These are phyloP conservation scores for Leccinum longicurvipes DNA, from an alignment of 768 basidiomycete species.

Conservation along the genomic window DNA sequence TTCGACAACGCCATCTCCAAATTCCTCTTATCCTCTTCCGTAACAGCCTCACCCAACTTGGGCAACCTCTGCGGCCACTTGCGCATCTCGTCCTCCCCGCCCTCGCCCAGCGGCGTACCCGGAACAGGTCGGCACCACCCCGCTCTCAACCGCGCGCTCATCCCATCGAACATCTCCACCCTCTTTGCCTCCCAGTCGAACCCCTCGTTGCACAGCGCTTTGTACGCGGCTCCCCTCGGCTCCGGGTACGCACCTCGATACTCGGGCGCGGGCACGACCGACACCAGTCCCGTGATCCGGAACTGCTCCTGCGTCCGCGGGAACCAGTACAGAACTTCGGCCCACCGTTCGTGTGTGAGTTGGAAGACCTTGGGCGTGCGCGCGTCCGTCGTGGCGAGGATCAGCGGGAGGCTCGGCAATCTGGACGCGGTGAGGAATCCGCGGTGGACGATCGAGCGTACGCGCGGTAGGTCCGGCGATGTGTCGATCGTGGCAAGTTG, in stretches of 20 bases:
- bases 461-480: conserved; percentile 43
- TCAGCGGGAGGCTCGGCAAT: conserved; percentile 48
- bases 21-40: conserved; percentile 42
- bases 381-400: conserved; percentile 69
- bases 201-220: conserved; percentile 35
- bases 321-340: conserved; percentile 77
- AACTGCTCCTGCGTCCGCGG: conserved; percentile 67
- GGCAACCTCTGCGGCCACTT: conserved; percentile 59
- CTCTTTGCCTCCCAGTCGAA: conserved; percentile 65
- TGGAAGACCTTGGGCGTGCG: conserved; percentile 68
- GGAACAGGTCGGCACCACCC: conserved; percentile 69
- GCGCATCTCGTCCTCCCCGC: conserved; percentile 54
- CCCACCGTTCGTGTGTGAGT: conserved; percentile 39
- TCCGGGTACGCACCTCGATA: background rate
- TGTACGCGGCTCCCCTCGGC: conserved; percentile 23
- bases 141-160: conserved; percentile 65
- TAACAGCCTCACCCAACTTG: conserved; percentile 43
- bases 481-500: conserved; percentile 43
- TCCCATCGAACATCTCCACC: conserved; percentile 50
- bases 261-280: conserved; percentile 43
- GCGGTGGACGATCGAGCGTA: conserved; percentile 65
- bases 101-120: conserved; percentile 45
- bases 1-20: conserved; percentile 57
- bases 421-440: conserved; percentile 46
- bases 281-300: conserved; percentile 58